Evolutionary conservation across 129 eudicot species (phyloP), one percentile per base, ranked within the genome.

Genomic region (Chrysanthemum lavandulifolium): DNA sequence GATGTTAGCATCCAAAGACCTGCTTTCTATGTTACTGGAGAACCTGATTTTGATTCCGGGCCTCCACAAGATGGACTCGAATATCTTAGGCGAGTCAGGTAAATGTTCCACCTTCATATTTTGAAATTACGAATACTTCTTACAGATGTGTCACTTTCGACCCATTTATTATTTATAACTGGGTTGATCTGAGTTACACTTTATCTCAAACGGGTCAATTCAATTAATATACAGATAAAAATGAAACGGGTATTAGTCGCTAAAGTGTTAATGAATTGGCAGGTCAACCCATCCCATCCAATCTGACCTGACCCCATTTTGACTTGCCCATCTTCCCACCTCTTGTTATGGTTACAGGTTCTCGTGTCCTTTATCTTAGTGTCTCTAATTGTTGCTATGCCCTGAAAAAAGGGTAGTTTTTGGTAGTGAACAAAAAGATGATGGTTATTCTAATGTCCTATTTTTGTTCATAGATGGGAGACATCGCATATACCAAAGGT

Each of bases 61-160:
- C 97, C 97, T 47, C 96, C 99, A 73, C 86, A 86, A 75, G 97
- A 90, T 80, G 99, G 97, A 62, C 82, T 95, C 23, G 97, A 95
- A 79, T 95, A 88, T 81, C 96, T 95, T 73, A 85, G 97, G 91
- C 91, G 97, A 68, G 99, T 95, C n/a, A 95, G 96, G 99, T 95
- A 86, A 40, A 63, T 31, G 33, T 18, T 40, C 75, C 51, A 15
- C 55, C 12, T 21, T 25, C 36, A 31, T 4, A 5, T 31, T 31
- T 31, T 0, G 36, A 31, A 19, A 31, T 4, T 31, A 31, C 45
- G 9, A 36, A 36, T 36, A 36, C 45, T 40, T 40, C 47, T 7
- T 40, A 40, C 8, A 6, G 8, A 40, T 67, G 16, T 48, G 15
- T 5, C 12, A 47, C 13, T 48, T 56, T 19, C 6, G 47, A 40